phyloP scores from a whole-genome alignment of 73 alveolate species.

The Blepharisma japonicum region DNA sequence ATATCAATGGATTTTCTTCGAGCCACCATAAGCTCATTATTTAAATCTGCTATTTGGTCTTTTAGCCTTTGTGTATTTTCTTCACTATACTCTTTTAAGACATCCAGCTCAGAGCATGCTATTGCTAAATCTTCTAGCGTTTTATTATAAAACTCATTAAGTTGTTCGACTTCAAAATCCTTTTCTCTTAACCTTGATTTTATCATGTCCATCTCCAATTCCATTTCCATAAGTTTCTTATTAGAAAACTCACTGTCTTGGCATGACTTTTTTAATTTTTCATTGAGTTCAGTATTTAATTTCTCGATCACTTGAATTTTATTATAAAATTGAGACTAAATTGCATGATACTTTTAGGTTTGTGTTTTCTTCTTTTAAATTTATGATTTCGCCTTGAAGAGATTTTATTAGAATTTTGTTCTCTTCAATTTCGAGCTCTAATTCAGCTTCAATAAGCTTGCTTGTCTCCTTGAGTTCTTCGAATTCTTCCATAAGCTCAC shows the following conservation, averaged over 20 bases:
- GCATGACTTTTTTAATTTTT: not conserved
- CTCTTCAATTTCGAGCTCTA: conserved; percentile 3
- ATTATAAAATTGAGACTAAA: not conserved
- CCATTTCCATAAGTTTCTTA: not conserved
- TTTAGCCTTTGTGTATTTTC: conserved; percentile 27
- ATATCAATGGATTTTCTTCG: no score
- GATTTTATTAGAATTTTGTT: not conserved
- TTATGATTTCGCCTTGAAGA: not conserved
- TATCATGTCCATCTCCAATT: not conserved
- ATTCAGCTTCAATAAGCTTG: not conserved
- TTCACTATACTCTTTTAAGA: conserved; percentile 7
- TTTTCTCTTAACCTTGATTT: conserved; percentile 1
- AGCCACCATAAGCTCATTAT: not conserved
- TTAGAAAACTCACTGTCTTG: not conserved
- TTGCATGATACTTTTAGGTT: not conserved
- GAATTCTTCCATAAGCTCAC: not conserved
- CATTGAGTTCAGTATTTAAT: not conserved
- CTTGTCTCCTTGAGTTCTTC: conserved; percentile 13
- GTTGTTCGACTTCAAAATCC: conserved; percentile 4
- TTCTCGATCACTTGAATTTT: conserved; percentile 1
- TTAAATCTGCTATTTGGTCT: conserved; percentile 2
- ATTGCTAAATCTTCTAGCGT: conserved; percentile 13
- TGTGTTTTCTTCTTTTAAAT: not conserved
- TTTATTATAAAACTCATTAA: not conserved
- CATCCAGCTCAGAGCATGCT: conserved; percentile 22